Conservation (phyloP, 306 rosid genomes). For the Castanospermum australe region DNA sequence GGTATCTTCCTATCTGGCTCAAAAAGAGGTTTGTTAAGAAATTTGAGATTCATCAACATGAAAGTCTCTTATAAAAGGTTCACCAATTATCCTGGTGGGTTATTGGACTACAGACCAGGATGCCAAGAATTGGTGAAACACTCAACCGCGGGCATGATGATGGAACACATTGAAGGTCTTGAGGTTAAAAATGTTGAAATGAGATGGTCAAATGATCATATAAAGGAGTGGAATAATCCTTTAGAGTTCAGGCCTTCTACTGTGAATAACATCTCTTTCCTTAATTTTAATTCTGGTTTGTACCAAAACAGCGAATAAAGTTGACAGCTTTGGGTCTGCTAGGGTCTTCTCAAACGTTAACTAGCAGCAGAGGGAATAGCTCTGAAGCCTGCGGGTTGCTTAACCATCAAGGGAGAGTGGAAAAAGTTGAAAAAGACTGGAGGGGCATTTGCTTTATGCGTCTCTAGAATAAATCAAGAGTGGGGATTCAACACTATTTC, state of each 20-base stretch:
- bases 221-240: constrained; percentile 69
- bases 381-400: neutral
- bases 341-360: too few species aligned
- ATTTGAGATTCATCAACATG: constrained; percentile 77
- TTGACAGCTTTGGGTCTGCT: neutral
- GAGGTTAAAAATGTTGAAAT: constrained; percentile 71
- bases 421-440: neutral
- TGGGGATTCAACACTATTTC: neutral
- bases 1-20: constrained; percentile 91
- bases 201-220: constrained; percentile 62
- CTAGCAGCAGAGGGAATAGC: neutral
- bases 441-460: constrained; percentile 18
- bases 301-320: constrained; percentile 21
- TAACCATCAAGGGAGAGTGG: neutral
- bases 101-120: constrained; percentile 86
- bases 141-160: constrained; percentile 64
- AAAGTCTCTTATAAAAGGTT: constrained; percentile 62
- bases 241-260: constrained; percentile 76
- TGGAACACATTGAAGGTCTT: constrained; percentile 82
- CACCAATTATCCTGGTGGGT: constrained; percentile 64
- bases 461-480: neutral
- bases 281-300: constrained; percentile 62
- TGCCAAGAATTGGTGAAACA: constrained; percentile 82
- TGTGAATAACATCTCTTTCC: constrained; percentile 64
- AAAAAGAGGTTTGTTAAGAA: constrained; percentile 61